Percentiles rank a stretch among this genome's conserved stretches.
These are phyloP conservation scores for Xanthoconium stramineum DNA, from an alignment of 768 basidiomycete genomes.

Conservation along the genomic window DNA sequence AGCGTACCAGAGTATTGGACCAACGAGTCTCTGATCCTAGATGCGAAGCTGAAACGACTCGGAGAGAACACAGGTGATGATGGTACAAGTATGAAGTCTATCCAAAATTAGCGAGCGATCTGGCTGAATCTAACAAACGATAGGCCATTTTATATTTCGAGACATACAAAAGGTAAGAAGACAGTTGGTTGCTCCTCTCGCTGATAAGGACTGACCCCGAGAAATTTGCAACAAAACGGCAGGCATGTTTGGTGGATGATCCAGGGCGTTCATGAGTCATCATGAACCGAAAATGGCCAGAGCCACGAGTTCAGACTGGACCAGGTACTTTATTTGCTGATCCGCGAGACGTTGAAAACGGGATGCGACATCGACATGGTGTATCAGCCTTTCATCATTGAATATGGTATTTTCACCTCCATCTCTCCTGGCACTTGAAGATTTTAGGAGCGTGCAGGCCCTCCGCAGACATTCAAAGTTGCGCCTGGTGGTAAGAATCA, in stretches of 20 bases:
- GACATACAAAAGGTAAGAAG: slow-evolving; percentile 36
- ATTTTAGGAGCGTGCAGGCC: slow-evolving; percentile 27
- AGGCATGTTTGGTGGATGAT: slow-evolving; percentile 48
- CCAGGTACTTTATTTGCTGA: slow-evolving; percentile 41
- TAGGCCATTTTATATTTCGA: slow-evolving; percentile 48
- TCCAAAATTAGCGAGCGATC: not conserved
- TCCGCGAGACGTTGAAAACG: slow-evolving; percentile 49
- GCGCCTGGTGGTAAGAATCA: slow-evolving; percentile 1
- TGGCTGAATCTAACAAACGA: not conserved
- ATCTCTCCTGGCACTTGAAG: not conserved
- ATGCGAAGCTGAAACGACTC: not conserved
- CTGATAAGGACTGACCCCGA: not conserved
- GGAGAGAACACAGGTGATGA: not conserved
- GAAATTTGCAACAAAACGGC: not conserved
- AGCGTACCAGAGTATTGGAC: too few species aligned
- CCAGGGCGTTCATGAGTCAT: slow-evolving; percentile 40
- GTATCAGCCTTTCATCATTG: slow-evolving; percentile 44
- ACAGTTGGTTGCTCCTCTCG: not conserved
- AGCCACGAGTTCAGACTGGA: not conserved
- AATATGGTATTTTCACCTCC: slow-evolving; percentile 37
- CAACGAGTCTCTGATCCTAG: not conserved
- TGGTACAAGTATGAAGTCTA: slow-evolving; percentile 9
- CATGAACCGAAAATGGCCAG: slow-evolving; percentile 3
- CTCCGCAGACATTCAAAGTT: not conserved
- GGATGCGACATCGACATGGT: slow-evolving; percentile 43